Percentiles rank a stretch among this genome's conserved stretches.
These are phyloP conservation scores for Dryadomyces sulphureus DNA, from an alignment of 2,329 filamentous ascomycete species.

Conservation along the genomic window DNA sequence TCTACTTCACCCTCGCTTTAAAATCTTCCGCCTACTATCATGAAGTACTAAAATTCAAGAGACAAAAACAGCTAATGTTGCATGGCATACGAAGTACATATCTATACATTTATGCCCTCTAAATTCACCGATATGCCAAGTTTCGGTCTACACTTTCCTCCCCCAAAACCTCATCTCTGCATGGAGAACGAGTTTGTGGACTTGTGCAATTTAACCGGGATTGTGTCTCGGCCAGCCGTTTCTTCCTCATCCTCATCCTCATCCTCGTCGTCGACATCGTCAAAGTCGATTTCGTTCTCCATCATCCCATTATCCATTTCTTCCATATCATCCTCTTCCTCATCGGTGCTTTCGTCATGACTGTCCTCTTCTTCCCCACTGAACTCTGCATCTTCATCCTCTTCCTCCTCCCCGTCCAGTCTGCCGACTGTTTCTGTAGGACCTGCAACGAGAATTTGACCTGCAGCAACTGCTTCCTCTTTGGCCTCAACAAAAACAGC, in stretches of 20 bases:
- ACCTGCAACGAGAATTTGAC: conserved; percentile 20
- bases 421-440: conserved; percentile 24
- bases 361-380: conserved; percentile 15
- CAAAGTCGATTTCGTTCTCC: conserved; percentile 45
- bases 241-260: conserved; percentile 37
- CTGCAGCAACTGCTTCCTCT: conserved; percentile 10
- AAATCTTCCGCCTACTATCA: no score
- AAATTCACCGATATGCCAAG: no score
- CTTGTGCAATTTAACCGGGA: conserved; percentile 20
- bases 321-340: conserved; percentile 33
- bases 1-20: no score
- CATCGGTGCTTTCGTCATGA: conserved; percentile 78
- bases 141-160: not conserved
- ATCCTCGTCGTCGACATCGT: conserved; percentile 76
- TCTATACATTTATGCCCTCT: no score
- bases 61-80: no score
- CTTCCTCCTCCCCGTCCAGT: conserved; percentile 67
- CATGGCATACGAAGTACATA: no score
- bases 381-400: conserved; percentile 52
- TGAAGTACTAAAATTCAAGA: no score
- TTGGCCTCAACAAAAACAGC: conserved; percentile 3
- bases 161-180: conserved; percentile 14
- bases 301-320: conserved; percentile 6
- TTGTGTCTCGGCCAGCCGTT: not conserved
- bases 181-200: conserved; percentile 15